Conservation (phyloP, 306 rosid species). For the Vicia villosa region DNA sequence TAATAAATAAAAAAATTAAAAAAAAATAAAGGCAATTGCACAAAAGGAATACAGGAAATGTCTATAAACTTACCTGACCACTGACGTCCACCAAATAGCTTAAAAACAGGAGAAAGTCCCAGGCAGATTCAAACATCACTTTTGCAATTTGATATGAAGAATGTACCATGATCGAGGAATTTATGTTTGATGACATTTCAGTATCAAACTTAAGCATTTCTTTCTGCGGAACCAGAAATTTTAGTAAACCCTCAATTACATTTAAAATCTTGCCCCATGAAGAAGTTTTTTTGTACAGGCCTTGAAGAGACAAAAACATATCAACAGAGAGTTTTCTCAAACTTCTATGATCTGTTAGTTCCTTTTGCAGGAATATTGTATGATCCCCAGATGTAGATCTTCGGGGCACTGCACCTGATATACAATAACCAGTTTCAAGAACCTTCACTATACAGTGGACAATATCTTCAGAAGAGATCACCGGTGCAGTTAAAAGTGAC, state of each 20-base stretch:
- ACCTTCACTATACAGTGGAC: slow-evolving; percentile 61
- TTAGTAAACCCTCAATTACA: slow-evolving; percentile 66
- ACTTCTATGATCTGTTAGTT: slow-evolving; percentile 61
- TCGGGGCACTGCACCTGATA: slow-evolving; percentile 48
- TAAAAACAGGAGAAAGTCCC: slow-evolving; percentile 81
- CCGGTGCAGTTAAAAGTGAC: slow-evolving; percentile 54
- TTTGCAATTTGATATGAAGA: slow-evolving; percentile 84
- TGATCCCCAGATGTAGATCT: slow-evolving; percentile 50
- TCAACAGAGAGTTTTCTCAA: slow-evolving; percentile 78
- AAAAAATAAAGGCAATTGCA: slow-evolving; percentile 3
- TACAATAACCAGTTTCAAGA: slow-evolving; percentile 72
- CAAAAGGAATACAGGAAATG: slow-evolving; percentile 10
- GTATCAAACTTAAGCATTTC: slow-evolving; percentile 45
- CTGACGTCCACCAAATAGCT: slow-evolving; percentile 77
- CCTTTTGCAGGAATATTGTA: slow-evolving; percentile 56
- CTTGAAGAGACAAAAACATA: slow-evolving; percentile 79
- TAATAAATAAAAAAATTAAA: too few species aligned
- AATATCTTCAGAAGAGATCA: slow-evolving; percentile 71
- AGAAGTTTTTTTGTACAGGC: slow-evolving; percentile 66
- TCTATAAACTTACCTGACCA: slow-evolving; percentile 72
- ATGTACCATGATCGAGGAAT: slow-evolving; percentile 69
- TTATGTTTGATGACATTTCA: slow-evolving; percentile 55
- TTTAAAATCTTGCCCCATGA: slow-evolving; percentile 71
- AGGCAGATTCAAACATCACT: slow-evolving; percentile 84
- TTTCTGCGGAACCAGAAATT: slow-evolving; percentile 85